Conservation (phyloP, 768 basidiomycete species). For the Pleurotus eryngii region DNA sequence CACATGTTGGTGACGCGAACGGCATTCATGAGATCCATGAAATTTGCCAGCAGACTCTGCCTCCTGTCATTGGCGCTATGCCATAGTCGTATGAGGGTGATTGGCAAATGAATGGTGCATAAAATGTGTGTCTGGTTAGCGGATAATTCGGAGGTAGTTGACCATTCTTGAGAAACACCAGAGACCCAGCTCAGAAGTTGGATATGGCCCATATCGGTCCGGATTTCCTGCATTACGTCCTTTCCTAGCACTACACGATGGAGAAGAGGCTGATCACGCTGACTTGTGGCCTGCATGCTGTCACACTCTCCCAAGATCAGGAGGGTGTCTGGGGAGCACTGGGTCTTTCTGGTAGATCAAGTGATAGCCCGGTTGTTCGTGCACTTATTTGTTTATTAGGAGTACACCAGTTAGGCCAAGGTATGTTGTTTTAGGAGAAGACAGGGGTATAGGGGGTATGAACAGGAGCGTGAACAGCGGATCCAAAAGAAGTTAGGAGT, state of each 20-base stretch:
- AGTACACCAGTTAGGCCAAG: no score
- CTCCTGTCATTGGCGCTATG: constrained; percentile 11
- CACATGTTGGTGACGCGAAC: constrained; percentile 19
- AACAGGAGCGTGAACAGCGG: no score
- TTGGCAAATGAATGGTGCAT: constrained; percentile 22
- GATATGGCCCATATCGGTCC: constrained; percentile 25
- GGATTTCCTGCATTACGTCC: constrained; percentile 24
- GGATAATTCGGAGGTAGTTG: constrained; percentile 22
- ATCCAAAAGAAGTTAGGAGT: no score
- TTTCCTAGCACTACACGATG: constrained; percentile 21
- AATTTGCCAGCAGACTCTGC: constrained; percentile 20
- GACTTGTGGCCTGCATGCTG: not conserved
- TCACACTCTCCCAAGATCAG: no score
- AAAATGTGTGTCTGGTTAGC: constrained; percentile 26
- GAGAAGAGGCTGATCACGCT: not conserved
- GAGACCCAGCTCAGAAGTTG: constrained; percentile 28
- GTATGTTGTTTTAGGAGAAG: no score
- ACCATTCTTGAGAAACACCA: constrained; percentile 25
- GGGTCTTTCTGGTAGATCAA: no score
- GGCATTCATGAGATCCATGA: constrained; percentile 25
- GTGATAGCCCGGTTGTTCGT: no score
- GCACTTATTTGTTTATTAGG: no score
- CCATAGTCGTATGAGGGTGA: constrained; percentile 26
- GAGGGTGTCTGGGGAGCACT: no score
- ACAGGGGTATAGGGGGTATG: no score